Evolutionary conservation across 805 yeast species (phyloP).

Genomic region (Komagataella ulmi): DNA sequence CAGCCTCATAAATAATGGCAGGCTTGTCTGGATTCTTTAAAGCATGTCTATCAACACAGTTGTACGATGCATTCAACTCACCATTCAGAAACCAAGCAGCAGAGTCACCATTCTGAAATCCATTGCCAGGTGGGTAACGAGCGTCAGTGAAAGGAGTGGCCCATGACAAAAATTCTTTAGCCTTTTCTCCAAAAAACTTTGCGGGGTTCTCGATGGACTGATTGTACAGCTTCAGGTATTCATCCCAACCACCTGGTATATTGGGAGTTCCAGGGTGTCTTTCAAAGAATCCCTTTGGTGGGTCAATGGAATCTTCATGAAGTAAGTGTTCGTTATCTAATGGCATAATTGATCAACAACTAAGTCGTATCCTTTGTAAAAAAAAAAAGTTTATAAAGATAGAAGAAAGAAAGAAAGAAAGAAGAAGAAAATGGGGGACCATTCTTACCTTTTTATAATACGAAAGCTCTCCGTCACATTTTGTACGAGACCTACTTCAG

Average conservation of each 20-base stretch:
- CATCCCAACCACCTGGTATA: conserved; percentile 28
- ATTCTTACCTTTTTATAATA: not conserved
- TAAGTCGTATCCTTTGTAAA: conserved; percentile 1
- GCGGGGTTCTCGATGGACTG: conserved; percentile 45
- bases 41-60: conserved; percentile 78
- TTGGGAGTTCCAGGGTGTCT: conserved; percentile 33
- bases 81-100: conserved; percentile 74
- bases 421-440: not conserved
- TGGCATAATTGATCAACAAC: conserved; percentile 5
- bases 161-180: conserved; percentile 38
- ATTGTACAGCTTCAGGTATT: conserved; percentile 35
- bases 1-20: conserved; percentile 74
- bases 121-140: conserved; percentile 28
- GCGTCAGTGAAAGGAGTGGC: conserved; percentile 32
- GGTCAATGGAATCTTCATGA: conserved; percentile 14
- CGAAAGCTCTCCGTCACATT: not conserved
- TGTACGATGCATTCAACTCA: conserved; percentile 66
- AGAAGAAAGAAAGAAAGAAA: not conserved
- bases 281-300: conserved; percentile 20
- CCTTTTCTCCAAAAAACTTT: conserved; percentile 40
- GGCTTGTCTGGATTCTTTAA: conserved; percentile 53
- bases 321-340: conserved; percentile 20
- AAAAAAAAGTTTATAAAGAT: not conserved
- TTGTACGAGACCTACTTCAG: not conserved
- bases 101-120: conserved; percentile 32